These are phyloP conservation scores for Phytophthora sp. DNA, from an alignment of 352 stramenopile species.

Conservation along the genomic window DNA sequence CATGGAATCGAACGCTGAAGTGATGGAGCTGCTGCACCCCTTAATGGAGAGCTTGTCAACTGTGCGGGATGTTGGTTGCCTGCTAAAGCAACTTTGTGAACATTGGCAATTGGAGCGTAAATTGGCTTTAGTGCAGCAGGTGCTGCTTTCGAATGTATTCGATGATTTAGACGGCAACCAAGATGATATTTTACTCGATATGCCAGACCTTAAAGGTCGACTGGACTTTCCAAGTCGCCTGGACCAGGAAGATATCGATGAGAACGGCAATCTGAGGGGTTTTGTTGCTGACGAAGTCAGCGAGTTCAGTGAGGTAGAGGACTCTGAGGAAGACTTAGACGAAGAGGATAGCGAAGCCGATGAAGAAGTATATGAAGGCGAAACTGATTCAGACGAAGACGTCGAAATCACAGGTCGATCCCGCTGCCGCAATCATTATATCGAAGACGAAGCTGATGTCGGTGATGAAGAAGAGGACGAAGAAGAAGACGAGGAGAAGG, in stretches of 20 bases:
- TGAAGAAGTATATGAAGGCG: constrained; percentile 57
- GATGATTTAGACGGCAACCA: constrained; percentile 87
- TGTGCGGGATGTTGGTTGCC: constrained; percentile 64
- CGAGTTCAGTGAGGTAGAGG: constrained; percentile 62
- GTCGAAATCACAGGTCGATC: constrained; percentile 28
- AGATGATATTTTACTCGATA: constrained; percentile 68
- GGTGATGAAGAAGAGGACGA: constrained; percentile 59
- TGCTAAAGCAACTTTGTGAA: constrained; percentile 65
- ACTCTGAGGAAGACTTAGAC: constrained; percentile 43
- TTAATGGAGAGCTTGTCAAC: constrained; percentile 79
- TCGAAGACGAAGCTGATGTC: constrained; percentile 82
- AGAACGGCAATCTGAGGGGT: constrained; percentile 81
- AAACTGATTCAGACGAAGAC: constrained; percentile 78
- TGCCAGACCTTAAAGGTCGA: constrained; percentile 59
- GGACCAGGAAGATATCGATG: constrained; percentile 81
- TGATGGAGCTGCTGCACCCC: constrained; percentile 68
- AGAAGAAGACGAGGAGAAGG: constrained; percentile 37
- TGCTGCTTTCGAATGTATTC: constrained; percentile 77
- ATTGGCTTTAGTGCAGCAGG: constrained; percentile 65
- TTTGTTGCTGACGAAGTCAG: constrained; percentile 74
- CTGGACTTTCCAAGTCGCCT: constrained; percentile 85
- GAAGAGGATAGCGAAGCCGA: constrained; percentile 50
- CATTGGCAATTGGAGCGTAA: constrained; percentile 75
- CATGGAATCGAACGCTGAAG: constrained; percentile 61
- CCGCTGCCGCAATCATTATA: constrained; percentile 60